Base-by-base conservation (phyloP, 768 basidiomycete species). In the Lactarius quietus region DNA sequence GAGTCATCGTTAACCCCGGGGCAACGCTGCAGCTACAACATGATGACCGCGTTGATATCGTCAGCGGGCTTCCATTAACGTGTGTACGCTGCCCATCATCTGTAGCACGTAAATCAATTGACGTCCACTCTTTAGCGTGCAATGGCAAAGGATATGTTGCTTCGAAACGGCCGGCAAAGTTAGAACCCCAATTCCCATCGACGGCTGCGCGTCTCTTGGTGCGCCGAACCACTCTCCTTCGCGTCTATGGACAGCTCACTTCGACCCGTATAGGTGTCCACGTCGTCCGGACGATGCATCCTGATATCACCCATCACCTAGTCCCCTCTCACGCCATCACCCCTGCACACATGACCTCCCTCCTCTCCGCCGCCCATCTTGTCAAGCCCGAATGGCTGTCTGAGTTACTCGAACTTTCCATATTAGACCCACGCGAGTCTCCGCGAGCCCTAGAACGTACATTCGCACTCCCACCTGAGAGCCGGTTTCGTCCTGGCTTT, bases 331-430 rank as follows among this genome's bases (percentile, higher is more conserved):
- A 82, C 62, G 72, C 78, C 5, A 76, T 84, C n/a, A 82, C 78
- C 9, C 74, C 84, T 0, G 66, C 78, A 0, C 76, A 86, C 28
- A 84, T 84, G 0, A 75, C 81, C 0, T 89, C 90, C 15, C 78
- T 92, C 12, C 74, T 92, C 18, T 82, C 83, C 3, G 77, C 82
- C 0, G 79, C 82, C 17, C 78, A 81, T 14, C 81, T 92, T 56
- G 88, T 88, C 36, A 90, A 80, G 63, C 78, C 81, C 0, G 85
- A 87, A 55, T 93, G 90, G 90, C 74, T 92, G 29, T 73, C 75
- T 8, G 86, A 90, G 62, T 71, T 90, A 35, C 65, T 91, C 35
- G 79, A 81, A 2, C 76, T 85, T 0, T 86, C 85, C 9, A 73
- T 75, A 17, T 66, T 71, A 2, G 74, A 82, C 43, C 72, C 76